These are phyloP conservation scores for Candida caryicola DNA, from an alignment of 805 yeast species.

Conservation along the genomic window DNA sequence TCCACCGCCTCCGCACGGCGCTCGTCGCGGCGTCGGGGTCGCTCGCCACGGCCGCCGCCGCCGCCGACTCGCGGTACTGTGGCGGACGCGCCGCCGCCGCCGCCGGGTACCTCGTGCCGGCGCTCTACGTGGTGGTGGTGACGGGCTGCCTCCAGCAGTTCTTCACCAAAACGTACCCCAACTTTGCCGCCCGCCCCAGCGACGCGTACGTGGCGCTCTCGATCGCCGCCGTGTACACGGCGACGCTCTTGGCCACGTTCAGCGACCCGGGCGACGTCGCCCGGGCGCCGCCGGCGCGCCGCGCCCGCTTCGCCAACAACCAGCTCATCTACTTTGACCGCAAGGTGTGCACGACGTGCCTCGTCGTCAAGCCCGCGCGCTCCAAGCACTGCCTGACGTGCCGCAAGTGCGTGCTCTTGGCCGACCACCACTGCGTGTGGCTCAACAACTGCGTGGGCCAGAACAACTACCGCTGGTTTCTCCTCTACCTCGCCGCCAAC, in stretches of 20 bases:
- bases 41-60: slow-evolving; percentile 4
- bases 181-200: slow-evolving; percentile 13
- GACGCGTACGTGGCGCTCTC: slow-evolving; percentile 26
- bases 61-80: slow-evolving; percentile 20
- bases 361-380: slow-evolving; percentile 50
- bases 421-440: slow-evolving; percentile 66
- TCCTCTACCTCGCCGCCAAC: slow-evolving; percentile 53
- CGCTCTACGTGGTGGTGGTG: slow-evolving; percentile 37
- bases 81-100: slow-evolving; percentile 19
- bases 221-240: slow-evolving; percentile 27
- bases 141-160: slow-evolving; percentile 32
- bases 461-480: slow-evolving; percentile 60
- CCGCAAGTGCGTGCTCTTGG: slow-evolving; percentile 44
- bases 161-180: slow-evolving; percentile 26
- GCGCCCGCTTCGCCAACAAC: slow-evolving; percentile 39
- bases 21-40: slow-evolving; percentile 8
- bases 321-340: slow-evolving; percentile 50
- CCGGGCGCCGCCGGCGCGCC: slow-evolving; percentile 2
- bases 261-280: slow-evolving; percentile 43
- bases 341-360: slow-evolving; percentile 48
- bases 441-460: slow-evolving; percentile 73
- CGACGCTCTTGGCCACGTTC: slow-evolving; percentile 39
- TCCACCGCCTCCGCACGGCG: slow-evolving; percentile 23
- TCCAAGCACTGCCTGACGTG: slow-evolving; percentile 68
- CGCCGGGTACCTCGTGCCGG: slow-evolving; percentile 46